These are phyloP conservation scores for Vicia villosa DNA, from an alignment of 306 rosid genomes.

Conservation along the genomic window DNA sequence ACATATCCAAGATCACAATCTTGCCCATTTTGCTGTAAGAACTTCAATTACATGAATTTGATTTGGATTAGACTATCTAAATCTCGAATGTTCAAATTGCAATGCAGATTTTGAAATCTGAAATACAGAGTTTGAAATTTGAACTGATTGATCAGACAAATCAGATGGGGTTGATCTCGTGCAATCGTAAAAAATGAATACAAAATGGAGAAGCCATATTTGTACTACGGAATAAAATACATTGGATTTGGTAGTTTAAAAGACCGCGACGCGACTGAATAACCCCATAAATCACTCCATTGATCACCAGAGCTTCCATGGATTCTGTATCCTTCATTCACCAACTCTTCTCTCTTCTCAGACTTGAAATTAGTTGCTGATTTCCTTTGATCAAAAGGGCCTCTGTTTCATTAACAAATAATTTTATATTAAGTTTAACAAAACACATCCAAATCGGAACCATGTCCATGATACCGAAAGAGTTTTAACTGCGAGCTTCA, in stretches of 20 bases:
- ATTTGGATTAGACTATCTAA: background rate
- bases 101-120: background rate
- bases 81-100: background rate
- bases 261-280: slow-evolving; percentile 61
- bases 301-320: slow-evolving; percentile 92
- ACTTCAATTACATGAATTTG: background rate
- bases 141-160: background rate
- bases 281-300: slow-evolving; percentile 89
- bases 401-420: slow-evolving; percentile 49
- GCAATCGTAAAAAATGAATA: slow-evolving; percentile 9
- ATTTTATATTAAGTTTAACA: background rate
- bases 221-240: slow-evolving; percentile 61
- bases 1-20: slow-evolving; percentile 23
- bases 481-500: background rate
- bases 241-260: slow-evolving; percentile 93
- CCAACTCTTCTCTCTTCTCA: slow-evolving; percentile 71
- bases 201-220: slow-evolving; percentile 21
- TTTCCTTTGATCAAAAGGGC: slow-evolving; percentile 66
- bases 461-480: background rate
- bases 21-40: background rate
- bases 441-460: background rate
- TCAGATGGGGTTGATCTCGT: background rate
- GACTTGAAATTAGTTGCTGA: slow-evolving; percentile 70
- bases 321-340: slow-evolving; percentile 61
- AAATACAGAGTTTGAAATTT: too few species aligned